Conservation (phyloP, 306 rosid species). For the Leucaena leucocephala region DNA sequence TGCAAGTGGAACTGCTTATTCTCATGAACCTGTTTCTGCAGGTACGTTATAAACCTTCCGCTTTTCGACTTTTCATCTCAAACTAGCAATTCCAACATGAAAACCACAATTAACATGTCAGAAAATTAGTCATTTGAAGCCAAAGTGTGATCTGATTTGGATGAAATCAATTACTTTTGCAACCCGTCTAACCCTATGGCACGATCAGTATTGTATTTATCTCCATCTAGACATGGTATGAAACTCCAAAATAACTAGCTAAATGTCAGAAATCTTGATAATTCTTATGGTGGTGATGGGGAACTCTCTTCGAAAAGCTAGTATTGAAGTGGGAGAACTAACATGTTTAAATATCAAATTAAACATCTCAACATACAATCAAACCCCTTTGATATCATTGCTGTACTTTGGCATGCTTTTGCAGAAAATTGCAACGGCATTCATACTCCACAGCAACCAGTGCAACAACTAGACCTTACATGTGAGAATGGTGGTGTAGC, state of each 20-base stretch:
- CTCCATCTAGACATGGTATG: background rate
- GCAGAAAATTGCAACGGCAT: constrained; percentile 43
- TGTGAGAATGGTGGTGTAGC: constrained; percentile 9
- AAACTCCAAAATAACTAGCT: background rate
- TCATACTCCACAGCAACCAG: constrained; percentile 38
- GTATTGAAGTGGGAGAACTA: background rate
- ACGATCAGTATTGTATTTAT: background rate
- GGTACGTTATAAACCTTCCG: constrained; percentile 46
- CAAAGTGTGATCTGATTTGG: constrained; percentile 1
- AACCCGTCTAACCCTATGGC: background rate
- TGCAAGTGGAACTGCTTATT: constrained; percentile 35
- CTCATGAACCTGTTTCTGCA: constrained; percentile 41
- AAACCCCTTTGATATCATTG: constrained; percentile 20
- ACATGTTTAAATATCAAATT: background rate
- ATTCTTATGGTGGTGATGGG: background rate
- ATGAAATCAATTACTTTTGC: background rate
- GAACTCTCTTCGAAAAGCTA: background rate
- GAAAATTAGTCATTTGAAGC: background rate
- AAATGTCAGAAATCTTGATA: background rate
- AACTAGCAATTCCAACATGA: background rate
- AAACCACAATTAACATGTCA: background rate
- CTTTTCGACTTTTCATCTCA: constrained; percentile 16
- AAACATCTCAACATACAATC: background rate
- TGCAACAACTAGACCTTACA: constrained; percentile 32
- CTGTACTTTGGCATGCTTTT: constrained; percentile 29